Evolutionary conservation across 1,284 basidiomycete genomes (phyloP).

Genomic region (Pascua sp.): DNA sequence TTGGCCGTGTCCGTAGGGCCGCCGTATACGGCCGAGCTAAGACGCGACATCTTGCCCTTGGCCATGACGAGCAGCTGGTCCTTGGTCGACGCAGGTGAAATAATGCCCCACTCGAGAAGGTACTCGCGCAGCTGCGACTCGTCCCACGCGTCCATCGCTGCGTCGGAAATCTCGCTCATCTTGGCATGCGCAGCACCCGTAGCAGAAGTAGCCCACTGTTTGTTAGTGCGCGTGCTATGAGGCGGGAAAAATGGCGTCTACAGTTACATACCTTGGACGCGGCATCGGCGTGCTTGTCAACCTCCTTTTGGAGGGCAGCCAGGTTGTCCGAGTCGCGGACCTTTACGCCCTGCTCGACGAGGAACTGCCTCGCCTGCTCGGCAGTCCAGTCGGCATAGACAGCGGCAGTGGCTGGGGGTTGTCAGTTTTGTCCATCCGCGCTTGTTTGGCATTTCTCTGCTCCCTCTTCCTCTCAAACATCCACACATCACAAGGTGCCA

Average conservation of each 20-base stretch:
- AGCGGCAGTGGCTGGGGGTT: constrained; percentile 31
- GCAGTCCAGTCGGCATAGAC: constrained; percentile 64
- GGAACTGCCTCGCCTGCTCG: constrained; percentile 64
- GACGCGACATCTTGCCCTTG: constrained; percentile 59
- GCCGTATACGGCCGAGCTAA: constrained; percentile 59
- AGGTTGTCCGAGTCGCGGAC: constrained; percentile 54
- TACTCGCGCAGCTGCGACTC: constrained; percentile 75
- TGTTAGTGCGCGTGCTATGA: constrained; percentile 47
- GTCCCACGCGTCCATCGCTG: constrained; percentile 59
- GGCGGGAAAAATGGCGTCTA: neutral
- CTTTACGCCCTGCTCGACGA: constrained; percentile 65
- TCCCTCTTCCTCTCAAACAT: too few species aligned
- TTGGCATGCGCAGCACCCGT: neutral
- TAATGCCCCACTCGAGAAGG: constrained; percentile 79
- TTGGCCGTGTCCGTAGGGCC: constrained; percentile 50
- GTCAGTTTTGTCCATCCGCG: neutral
- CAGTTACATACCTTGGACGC: constrained; percentile 47
- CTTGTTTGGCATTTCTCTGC: too few species aligned
- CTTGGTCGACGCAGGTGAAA: constrained; percentile 69
- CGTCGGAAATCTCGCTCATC: constrained; percentile 47
- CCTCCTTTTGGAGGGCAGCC: constrained; percentile 51
- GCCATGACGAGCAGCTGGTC: constrained; percentile 77
- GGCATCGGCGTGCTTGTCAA: constrained; percentile 55
- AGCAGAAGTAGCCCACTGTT: constrained; percentile 37
- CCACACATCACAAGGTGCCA: neutral